Evolutionary conservation across 2,329 filamentous ascomycete species (phyloP).

Genomic region (Aschersonia sp.): DNA sequence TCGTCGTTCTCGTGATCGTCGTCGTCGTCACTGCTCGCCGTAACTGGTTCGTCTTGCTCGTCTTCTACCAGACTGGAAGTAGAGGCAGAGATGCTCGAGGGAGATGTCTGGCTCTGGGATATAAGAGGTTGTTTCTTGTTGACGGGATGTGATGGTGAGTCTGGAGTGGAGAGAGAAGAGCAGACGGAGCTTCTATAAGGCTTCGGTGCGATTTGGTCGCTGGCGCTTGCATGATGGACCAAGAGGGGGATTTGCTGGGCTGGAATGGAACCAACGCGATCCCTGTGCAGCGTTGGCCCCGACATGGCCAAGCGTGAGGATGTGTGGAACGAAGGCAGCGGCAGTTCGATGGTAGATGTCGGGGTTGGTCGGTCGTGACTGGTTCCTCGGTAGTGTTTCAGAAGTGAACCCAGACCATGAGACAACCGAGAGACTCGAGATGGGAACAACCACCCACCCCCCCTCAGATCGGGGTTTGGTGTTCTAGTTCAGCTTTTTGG

Average conservation of each 20-base stretch:
- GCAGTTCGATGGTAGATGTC: not conserved
- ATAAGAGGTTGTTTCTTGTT: slow-evolving; percentile 1
- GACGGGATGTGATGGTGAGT: slow-evolving; percentile 3
- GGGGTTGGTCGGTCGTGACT: not conserved
- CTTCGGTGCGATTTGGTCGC: not conserved
- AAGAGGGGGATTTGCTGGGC: slow-evolving; percentile 2
- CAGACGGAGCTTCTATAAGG: slow-evolving; percentile 10
- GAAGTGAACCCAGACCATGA: not conserved
- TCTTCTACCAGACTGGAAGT: not conserved
- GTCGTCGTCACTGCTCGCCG: not conserved
- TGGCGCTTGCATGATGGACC: not conserved
- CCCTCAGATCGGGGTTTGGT: not conserved
- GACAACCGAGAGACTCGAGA: not conserved
- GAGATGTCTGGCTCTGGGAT: not conserved
- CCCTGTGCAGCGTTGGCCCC: slow-evolving; percentile 4
- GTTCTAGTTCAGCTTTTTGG: not conserved
- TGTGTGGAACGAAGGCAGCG: not conserved
- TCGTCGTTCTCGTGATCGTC: not conserved
- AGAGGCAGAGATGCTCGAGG: not conserved
- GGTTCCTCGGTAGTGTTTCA: not conserved
- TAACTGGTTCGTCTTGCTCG: slow-evolving; percentile 2
- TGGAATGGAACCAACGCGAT: slow-evolving; percentile 8
- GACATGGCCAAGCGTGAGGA: slow-evolving; percentile 5
- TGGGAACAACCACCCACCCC: not conserved
- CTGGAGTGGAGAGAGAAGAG: slow-evolving; percentile 2